Conservation (phyloP, 2,329 filamentous ascomycete species). For the Talaromyces marneffei region DNA sequence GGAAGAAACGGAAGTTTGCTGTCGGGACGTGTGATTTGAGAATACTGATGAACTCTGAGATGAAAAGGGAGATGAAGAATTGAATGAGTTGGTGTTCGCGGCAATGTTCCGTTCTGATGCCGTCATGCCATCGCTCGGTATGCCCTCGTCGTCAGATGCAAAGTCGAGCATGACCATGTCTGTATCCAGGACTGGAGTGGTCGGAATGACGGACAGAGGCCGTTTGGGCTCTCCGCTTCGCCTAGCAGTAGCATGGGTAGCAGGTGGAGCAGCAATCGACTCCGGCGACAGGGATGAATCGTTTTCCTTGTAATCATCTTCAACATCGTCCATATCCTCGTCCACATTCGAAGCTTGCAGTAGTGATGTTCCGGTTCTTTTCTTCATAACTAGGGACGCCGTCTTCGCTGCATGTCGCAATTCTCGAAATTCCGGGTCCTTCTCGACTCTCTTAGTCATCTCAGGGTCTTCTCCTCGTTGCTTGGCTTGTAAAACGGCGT, state of each 20-base stretch:
- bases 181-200: constrained; percentile 25
- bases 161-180: constrained; percentile 28
- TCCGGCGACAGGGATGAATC: constrained; percentile 38
- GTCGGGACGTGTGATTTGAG: not conserved
- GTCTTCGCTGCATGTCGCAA: constrained; percentile 15
- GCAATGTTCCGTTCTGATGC: constrained; percentile 39
- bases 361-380: constrained; percentile 11
- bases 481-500: constrained; percentile 49
- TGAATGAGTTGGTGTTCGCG: constrained; percentile 25
- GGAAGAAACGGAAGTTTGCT: not conserved
- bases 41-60: constrained; percentile 33
- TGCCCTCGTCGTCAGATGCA: constrained; percentile 21
- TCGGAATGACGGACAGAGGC: constrained; percentile 38
- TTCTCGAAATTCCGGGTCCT: constrained; percentile 16
- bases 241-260: constrained; percentile 24
- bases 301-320: constrained; percentile 46
- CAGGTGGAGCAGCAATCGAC: constrained; percentile 31
- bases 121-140: constrained; percentile 24
- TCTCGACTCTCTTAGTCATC: constrained; percentile 22
- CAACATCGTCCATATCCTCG: constrained; percentile 29
- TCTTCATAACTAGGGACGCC: constrained; percentile 29
- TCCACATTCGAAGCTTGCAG: not conserved
- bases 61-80: constrained; percentile 17
- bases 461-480: constrained; percentile 47
- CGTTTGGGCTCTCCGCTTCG: constrained; percentile 37